These are phyloP conservation scores for Castanea crenata DNA, from an alignment of 306 rosid species.

Conservation along the genomic window DNA sequence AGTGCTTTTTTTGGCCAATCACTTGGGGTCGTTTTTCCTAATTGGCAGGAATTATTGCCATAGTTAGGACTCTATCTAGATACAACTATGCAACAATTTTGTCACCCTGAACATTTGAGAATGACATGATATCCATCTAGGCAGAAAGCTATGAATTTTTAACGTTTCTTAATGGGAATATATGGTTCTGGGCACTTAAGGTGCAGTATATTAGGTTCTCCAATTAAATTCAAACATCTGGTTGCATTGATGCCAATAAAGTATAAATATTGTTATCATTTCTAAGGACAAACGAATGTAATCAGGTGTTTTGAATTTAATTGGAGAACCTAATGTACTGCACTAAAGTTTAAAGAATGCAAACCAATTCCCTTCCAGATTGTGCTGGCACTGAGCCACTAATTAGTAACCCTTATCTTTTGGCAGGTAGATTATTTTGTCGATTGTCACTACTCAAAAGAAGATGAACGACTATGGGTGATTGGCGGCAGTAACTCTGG, in stretches of 20 bases:
- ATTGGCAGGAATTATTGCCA: background rate
- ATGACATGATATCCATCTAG: background rate
- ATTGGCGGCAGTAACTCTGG: conserved; percentile 83
- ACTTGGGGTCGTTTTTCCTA: background rate
- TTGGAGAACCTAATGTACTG: no score
- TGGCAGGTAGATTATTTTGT: conserved; percentile 85
- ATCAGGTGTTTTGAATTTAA: no score
- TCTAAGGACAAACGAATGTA: no score
- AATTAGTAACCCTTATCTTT: background rate
- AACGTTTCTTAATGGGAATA: background rate
- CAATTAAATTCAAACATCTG: no score
- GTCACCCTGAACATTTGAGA: background rate
- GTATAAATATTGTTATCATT: no score
- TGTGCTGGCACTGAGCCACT: background rate
- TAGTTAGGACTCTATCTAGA: background rate
- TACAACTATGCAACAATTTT: background rate
- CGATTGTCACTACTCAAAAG: conserved; percentile 77
- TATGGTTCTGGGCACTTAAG: no score
- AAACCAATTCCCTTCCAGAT: background rate
- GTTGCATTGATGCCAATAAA: no score
- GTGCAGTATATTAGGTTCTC: no score
- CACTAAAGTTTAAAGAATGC: background rate
- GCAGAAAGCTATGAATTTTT: background rate
- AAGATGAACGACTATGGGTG: conserved; percentile 67
- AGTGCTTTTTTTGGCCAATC: background rate